Conservation (phyloP, 1,284 basidiomycete genomes). For the Puccinia coronata region DNA sequence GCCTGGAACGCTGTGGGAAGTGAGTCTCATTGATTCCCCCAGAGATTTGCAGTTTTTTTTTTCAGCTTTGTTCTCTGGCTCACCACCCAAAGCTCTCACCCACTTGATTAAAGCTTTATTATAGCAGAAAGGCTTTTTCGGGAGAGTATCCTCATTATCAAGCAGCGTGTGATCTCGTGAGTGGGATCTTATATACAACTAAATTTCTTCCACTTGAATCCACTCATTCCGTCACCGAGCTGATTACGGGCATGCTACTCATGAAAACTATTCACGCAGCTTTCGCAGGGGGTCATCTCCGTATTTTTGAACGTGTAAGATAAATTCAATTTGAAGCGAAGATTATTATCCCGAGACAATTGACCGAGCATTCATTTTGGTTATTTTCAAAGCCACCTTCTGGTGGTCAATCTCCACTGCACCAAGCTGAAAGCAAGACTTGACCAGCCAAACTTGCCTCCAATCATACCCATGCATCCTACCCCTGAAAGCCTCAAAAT, state of each 20-base stretch:
- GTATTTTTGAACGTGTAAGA: conserved; percentile 13
- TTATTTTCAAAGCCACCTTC: neutral
- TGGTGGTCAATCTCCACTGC: conserved; percentile 9
- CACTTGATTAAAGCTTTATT: neutral
- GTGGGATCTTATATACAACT: neutral
- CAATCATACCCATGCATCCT: neutral
- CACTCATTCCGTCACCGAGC: neutral
- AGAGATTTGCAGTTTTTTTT: neutral
- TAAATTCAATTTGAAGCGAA: neutral
- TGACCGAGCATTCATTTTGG: neutral
- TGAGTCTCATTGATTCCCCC: neutral
- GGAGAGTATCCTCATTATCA: neutral
- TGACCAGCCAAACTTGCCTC: neutral
- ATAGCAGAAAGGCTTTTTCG: conserved; percentile 3
- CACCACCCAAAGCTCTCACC: neutral
- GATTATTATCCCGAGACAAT: neutral
- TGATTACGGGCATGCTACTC: neutral
- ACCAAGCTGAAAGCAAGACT: neutral
- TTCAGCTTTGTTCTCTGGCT: neutral
- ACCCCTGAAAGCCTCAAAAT: neutral
- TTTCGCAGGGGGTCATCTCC: conserved; percentile 14
- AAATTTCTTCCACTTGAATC: neutral
- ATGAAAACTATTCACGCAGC: neutral
- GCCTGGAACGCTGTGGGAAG: conserved; percentile 9
- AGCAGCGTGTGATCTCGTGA: neutral